Conservation (phyloP, 2,329 filamentous ascomycete genomes). For the Pezicula neosporulosa region DNA sequence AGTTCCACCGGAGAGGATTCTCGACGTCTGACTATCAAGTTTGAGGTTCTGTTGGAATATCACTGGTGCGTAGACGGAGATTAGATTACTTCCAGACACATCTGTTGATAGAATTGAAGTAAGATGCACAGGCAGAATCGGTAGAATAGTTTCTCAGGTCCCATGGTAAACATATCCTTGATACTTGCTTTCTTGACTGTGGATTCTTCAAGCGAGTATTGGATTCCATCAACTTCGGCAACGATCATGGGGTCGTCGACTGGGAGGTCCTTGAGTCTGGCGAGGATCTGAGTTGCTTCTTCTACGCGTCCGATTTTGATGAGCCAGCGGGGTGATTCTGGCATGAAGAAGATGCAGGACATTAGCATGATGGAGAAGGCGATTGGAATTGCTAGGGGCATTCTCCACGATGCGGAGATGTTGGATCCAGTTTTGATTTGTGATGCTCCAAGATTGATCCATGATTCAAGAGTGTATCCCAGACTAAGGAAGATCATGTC, state of each 20-base stretch:
- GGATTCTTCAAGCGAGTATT: conserved; percentile 45
- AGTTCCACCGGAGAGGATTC: conserved; percentile 43
- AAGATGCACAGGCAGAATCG: conserved; percentile 47
- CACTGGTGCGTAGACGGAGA: conserved; percentile 41
- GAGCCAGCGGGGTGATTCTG: conserved; percentile 35
- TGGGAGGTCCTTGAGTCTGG: conserved; percentile 9
- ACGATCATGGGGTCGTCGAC: conserved; percentile 3
- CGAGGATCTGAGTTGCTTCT: conserved; percentile 31
- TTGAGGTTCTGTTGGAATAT: conserved; percentile 45
- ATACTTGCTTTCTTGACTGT: conserved; percentile 32
- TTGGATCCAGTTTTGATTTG: conserved; percentile 24
- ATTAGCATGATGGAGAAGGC: conserved; percentile 30
- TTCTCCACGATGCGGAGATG: conserved; percentile 29
- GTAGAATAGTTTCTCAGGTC: conserved; percentile 46
- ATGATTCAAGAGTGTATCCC: conserved; percentile 37
- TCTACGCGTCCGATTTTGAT: conserved; percentile 30
- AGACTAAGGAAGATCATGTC: conserved; percentile 15
- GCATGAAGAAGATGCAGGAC: conserved; percentile 30
- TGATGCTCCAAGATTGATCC: conserved; percentile 42
- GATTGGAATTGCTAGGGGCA: conserved; percentile 33
- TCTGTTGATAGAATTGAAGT: conserved; percentile 48
- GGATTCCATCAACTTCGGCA: conserved; percentile 43
- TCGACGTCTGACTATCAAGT: conserved; percentile 41
- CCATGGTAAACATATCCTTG: conserved; percentile 43
- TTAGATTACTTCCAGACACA: conserved; percentile 35